Evolutionary conservation across 2,329 filamentous ascomycete species (phyloP), one percentile per base, ranked within the genome.

Genomic region (Colletotrichum salicis): DNA sequence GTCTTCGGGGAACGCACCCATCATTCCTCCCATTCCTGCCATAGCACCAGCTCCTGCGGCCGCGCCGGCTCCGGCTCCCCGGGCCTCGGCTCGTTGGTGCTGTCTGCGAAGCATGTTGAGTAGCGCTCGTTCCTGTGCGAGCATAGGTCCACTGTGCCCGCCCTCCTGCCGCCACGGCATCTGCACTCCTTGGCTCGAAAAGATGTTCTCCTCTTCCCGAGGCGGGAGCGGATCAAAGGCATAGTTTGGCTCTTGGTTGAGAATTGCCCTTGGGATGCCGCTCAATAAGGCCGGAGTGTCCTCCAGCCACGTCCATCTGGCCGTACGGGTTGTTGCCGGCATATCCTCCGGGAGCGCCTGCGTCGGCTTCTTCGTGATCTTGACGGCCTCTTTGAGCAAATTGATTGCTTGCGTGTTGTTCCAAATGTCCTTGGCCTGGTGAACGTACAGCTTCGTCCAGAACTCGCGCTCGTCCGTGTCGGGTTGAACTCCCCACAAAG

Each of bases 191-290:
- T 81, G 76, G 70, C 82, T 79, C 0, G 84, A 85, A 73, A 89
- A 89, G 11, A 87, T 79, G 73, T 90, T 90, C 10, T 86, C 82
- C 19, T 83, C 81, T 48, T 89, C 82, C 0, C 87, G 81, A 1
- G 95, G 95, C 24, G 95, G 94, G 15, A 97, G 83, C 1, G 94
- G 94, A 78, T 97, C 95, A 27, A 94, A 96, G 22, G 94, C 90
- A 73, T 93, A 90, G 76, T 90, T 95, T 2, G 91, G 91, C 58
- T 90, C 85, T 41, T 86, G 84, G 22, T 88, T 85, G 12, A 94
- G 90, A 76, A 94, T 87, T 10, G 84, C 82, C 1, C 86, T 85
- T 1, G 95, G 94, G 7, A 96, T 86, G 51, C 93, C 84, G 0
- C 89, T 87, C 76, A 96, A 92, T 27, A 97, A 86, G 1, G 86